Conservation (phyloP, 306 rosid species). For the barrel medic (Medicago truncatula) region DNA sequence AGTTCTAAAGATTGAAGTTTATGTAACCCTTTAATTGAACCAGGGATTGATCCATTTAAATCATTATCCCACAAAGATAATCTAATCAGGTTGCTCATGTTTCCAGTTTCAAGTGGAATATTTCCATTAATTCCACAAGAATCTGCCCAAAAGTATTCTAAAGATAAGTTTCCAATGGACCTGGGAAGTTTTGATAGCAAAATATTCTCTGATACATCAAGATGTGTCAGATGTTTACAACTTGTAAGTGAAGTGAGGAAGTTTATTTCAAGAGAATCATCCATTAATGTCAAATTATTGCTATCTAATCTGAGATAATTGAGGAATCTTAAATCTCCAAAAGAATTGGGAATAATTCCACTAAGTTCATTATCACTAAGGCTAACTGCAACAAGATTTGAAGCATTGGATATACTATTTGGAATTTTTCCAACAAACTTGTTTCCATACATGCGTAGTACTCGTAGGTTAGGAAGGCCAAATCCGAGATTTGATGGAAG, state of each 20-base stretch:
- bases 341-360: constrained; percentile 3
- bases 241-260: neutral
- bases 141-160: neutral
- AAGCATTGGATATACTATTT: constrained; percentile 36
- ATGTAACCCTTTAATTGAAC: constrained; percentile 17
- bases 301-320: fast-evolving
- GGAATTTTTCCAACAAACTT: constrained; percentile 34
- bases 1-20: constrained; percentile 37
- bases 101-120: constrained; percentile 40
- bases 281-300: neutral
- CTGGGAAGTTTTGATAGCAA: constrained; percentile 17
- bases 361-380: neutral
- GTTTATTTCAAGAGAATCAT: neutral
- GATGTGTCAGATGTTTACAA: neutral
- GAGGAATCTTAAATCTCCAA: constrained; percentile 6
- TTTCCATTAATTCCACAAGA: constrained; percentile 12
- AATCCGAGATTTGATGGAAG: constrained; percentile 30
- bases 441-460: neutral
- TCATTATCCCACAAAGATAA: neutral
- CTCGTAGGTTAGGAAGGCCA: neutral
- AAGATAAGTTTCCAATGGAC: constrained; percentile 33
- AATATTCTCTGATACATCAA: neutral
- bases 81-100: constrained; percentile 21
- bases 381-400: neutral
- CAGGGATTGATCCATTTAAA: constrained; percentile 23